A percentile compares a stretch with the other conserved stretches of the same genome.
Evolutionary conservation across 345 rosid genomes (phyloP).

Genomic region (Salix exigua): DNA sequence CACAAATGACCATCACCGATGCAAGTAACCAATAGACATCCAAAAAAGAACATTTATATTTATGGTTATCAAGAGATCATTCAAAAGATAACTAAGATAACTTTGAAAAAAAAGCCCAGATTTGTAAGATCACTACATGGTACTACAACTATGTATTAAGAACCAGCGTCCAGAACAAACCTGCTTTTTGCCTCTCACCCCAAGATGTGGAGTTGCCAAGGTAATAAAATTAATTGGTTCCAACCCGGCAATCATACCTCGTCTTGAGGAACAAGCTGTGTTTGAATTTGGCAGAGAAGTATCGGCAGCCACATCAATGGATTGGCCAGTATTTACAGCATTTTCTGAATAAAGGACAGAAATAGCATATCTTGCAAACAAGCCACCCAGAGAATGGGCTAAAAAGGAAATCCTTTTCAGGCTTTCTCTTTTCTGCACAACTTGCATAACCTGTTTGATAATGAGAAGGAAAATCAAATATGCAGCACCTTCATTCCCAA

Average conservation of each 20-base stretch:
- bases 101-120: neutral
- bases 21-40: too few species aligned
- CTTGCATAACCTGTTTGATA: slow-evolving; percentile 56
- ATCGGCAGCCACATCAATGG: slow-evolving; percentile 26
- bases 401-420: slow-evolving; percentile 83
- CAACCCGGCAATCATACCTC: slow-evolving; percentile 77
- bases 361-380: slow-evolving; percentile 90
- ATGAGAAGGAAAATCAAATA: slow-evolving; percentile 1
- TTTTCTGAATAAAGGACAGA: slow-evolving; percentile 59
- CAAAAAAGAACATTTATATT: too few species aligned
- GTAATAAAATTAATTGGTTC: slow-evolving; percentile 90
- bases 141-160: neutral
- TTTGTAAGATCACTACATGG: neutral
- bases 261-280: slow-evolving; percentile 24
- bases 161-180: slow-evolving; percentile 43
- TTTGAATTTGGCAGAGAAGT: slow-evolving; percentile 29
- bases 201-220: slow-evolving; percentile 98
- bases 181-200: slow-evolving; percentile 97
- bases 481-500: neutral
- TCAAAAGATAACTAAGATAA: too few species aligned
- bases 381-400: slow-evolving; percentile 97
- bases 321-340: slow-evolving; percentile 21
- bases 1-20: too few species aligned
- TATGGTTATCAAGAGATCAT: too few species aligned
- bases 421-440: slow-evolving; percentile 62